Conservation (phyloP, 768 basidiomycete species). For the Calvatia gigantea region DNA sequence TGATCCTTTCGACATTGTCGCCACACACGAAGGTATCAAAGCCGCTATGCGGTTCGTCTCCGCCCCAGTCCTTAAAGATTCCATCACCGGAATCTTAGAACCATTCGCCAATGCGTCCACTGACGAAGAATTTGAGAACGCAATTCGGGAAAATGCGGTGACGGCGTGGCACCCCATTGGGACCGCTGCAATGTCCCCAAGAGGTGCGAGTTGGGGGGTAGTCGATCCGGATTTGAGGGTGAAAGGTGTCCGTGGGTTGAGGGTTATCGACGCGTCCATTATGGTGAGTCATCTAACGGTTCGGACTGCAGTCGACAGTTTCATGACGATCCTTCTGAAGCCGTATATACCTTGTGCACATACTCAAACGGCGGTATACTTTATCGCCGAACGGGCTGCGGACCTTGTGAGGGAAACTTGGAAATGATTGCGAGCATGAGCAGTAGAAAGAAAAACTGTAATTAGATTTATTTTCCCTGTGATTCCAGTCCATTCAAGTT, state of each 20-base stretch:
- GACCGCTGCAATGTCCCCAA: constrained; percentile 28
- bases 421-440: too few relatives aligned
- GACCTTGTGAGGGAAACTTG: constrained; percentile 2
- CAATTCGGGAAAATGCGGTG: constrained; percentile 16
- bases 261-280: constrained; percentile 35
- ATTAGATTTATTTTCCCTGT: too few relatives aligned
- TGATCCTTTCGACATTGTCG: constrained; percentile 18
- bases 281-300: constrained; percentile 20
- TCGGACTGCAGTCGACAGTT: too few relatives aligned
- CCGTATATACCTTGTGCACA: constrained; percentile 6
- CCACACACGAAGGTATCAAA: constrained; percentile 19
- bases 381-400: constrained; percentile 5
- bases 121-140: constrained; percentile 7
- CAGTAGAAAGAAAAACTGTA: too few relatives aligned
- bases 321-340: not conserved
- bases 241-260: constrained; percentile 29
- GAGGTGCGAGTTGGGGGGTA: constrained; percentile 24
- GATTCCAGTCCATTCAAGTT: too few relatives aligned
- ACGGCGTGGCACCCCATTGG: constrained; percentile 29
- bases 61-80: constrained; percentile 16
- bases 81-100: constrained; percentile 7
- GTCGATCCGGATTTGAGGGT: constrained; percentile 34
- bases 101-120: not conserved
- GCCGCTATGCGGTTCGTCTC: constrained; percentile 18
- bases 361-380: constrained; percentile 5